Conservation (phyloP, 2,329 filamentous ascomycete genomes). For the Talaromyces sp. region DNA sequence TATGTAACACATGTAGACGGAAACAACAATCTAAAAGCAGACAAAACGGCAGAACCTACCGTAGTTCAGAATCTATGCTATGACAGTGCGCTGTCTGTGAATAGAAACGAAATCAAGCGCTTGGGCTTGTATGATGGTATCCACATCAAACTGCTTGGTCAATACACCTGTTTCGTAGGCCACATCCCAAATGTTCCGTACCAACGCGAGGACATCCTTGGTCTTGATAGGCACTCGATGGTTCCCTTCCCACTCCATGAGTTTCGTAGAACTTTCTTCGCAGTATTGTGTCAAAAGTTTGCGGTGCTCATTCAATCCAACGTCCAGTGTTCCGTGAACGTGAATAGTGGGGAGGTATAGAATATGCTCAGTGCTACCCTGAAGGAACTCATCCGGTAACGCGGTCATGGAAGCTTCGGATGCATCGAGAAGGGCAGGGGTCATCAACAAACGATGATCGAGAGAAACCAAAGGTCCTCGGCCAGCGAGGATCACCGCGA, state of each 20-base stretch:
- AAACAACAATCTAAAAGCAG: background rate
- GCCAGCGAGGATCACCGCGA: constrained; percentile 61
- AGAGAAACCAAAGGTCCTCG: constrained; percentile 56
- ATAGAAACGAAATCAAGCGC: background rate
- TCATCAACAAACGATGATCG: constrained; percentile 10
- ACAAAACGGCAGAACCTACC: background rate
- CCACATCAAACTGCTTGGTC: background rate
- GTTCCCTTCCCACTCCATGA: constrained; percentile 70
- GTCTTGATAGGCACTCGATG: constrained; percentile 70
- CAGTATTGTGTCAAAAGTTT: constrained; percentile 59
- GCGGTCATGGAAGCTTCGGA: background rate
- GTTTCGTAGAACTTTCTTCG: constrained; percentile 48
- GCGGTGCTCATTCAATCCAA: constrained; percentile 58
- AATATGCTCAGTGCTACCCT: constrained; percentile 38
- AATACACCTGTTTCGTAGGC: constrained; percentile 28
- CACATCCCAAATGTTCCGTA: constrained; percentile 52
- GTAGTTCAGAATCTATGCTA: background rate
- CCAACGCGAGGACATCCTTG: constrained; percentile 59
- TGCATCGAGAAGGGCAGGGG: background rate
- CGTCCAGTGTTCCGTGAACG: constrained; percentile 64
- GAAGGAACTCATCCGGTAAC: constrained; percentile 2
- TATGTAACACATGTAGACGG: background rate
- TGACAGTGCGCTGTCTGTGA: background rate
- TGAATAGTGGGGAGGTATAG: constrained; percentile 62
- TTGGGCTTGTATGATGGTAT: background rate